Base-by-base conservation (phyloP, 1,139 yeast species). In the Candida pseudoviswanathii region DNA sequence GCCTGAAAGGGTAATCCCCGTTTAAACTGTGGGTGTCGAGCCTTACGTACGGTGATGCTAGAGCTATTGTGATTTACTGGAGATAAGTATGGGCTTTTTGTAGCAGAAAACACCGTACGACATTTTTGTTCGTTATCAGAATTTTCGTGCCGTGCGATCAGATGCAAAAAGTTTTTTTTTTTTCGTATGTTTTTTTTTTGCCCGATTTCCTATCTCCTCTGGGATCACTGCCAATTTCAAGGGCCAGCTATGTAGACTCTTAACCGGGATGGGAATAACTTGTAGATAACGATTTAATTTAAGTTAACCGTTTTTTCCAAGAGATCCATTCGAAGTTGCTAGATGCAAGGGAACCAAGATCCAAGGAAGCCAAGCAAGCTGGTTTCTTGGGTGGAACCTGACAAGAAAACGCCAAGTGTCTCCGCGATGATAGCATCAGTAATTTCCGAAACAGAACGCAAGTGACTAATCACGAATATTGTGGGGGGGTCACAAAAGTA, bases 91-190 rank as follows among this genome's bases (percentile, higher is more conserved):
- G 16, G 16, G 16, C 16, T 16, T 16, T 16, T 16, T 16, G 16
- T 16, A 16, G 16, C 16, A 16, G 16, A 37, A 37, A 37, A 37
- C 21, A 37, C 41, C 30, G 29, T 24, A 37, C 41, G 41, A 37
- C 41, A 24, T 37, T 37, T 25, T 2, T 6, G n/a, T 37, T n/a
- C 41, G 6, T 22, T 25, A 24, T 8, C n/a, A 25, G 11, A 24
- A 10, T 24, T 36, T 37, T 37, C 41, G 41, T 37, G 41, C 41
- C 41, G 41, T 37, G 22, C 31, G 41, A 25, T 25, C 41, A 37
- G 41, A 25, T 10, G 41, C 41, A 24, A 37, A 25, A 37, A 36
- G 2, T 22, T 36, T 6, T 4, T 36, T 21, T n/a, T 22, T 22
- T 10, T 36, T 36, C 25, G 11, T 36, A 11, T 5, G 24, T 33